Base-by-base conservation (phyloP, 306 rosid genomes). In the Myrica gale region DNA sequence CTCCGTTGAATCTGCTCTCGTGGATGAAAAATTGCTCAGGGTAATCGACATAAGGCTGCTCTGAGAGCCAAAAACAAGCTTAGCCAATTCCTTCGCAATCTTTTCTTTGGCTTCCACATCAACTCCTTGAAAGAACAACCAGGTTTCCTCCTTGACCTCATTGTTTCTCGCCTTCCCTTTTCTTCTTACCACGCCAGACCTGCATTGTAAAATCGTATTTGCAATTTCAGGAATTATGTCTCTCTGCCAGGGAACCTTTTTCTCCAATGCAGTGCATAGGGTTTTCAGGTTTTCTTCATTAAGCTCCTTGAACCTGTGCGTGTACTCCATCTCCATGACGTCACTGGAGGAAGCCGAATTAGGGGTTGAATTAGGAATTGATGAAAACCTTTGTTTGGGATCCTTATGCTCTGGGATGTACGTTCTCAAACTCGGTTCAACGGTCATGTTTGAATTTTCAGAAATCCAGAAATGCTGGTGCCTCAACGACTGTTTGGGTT, bases 101-200 rank as follows among this genome's bases (percentile, higher is more conserved):
- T 85, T 89, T 73, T 87, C 90, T 73, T 96, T 96, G 0, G 82
- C 98, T 79, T 74, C 84, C 54, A 76, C 17, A 51, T 96, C 99
- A 78, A 82, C 79, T 26, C 99, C 98, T 89, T 90, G 98, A 74
- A 96, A 96, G 50, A 96, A 83, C 79, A 96, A 67, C 99, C 98
- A 96, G 0, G 99, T 92, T 77, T 96, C 99, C 77, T 96, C 91
- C 84, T 96, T 95, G 9, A 56, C 72, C 57, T 77, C 79, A 39
- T 43, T 76, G 68, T 60, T 75, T 73, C 79, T 78, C 13, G 48
- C 68, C 53, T 84, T 82, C 45, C 82, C 90, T 84, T 85, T 90
- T 81, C 98, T 92, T 86, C 85, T 85, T 32, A 76, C 76, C 84
- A 74, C 74, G 21, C 98, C 93, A 0, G 97, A 89, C 56, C 99